Percentiles rank a stretch among this genome's conserved stretches.
Evolutionary conservation across 2,329 filamentous ascomycete genomes (phyloP).

Genomic region (Talaromyces marneffei): DNA sequence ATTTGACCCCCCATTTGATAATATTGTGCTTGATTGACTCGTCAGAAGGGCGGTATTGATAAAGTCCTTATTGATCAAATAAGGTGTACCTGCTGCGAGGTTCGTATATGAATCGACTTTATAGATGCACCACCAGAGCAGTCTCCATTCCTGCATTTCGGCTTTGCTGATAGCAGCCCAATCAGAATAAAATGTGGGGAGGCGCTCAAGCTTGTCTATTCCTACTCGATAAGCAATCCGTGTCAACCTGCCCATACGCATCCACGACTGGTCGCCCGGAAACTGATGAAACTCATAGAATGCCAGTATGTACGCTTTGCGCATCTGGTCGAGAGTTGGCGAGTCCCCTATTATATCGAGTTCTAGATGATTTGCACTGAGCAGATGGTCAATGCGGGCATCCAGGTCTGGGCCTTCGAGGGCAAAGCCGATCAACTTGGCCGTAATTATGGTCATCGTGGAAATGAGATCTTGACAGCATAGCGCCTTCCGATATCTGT

Average conservation of each 20-base stretch:
- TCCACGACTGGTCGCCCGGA: constrained; percentile 4
- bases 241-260: constrained; percentile 2
- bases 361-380: constrained; percentile 2
- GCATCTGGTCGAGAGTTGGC: not conserved
- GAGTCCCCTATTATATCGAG: not conserved
- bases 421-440: constrained; percentile 20
- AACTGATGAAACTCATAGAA: constrained; percentile 9
- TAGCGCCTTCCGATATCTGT: constrained; percentile 18
- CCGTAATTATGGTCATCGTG: constrained; percentile 26
- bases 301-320: constrained; percentile 3
- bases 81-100: not conserved
- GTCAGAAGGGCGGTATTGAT: not conserved
- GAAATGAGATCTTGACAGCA: constrained; percentile 20
- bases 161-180: not conserved
- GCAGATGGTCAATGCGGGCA: not conserved
- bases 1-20: not conserved
- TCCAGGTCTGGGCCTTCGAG: not conserved
- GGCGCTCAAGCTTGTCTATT: constrained; percentile 3
- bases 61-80: not conserved
- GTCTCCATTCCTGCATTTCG: constrained; percentile 6
- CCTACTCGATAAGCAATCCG: constrained; percentile 4
- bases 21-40: not conserved
- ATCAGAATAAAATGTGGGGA: not conserved
- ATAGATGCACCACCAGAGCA: constrained; percentile 7
- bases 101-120: constrained; percentile 6